A percentile compares a stretch with the other conserved stretches of the same genome.
phyloP scores from a whole-genome alignment of 164 flowering plant species.

The Echeveria elegans region DNA sequence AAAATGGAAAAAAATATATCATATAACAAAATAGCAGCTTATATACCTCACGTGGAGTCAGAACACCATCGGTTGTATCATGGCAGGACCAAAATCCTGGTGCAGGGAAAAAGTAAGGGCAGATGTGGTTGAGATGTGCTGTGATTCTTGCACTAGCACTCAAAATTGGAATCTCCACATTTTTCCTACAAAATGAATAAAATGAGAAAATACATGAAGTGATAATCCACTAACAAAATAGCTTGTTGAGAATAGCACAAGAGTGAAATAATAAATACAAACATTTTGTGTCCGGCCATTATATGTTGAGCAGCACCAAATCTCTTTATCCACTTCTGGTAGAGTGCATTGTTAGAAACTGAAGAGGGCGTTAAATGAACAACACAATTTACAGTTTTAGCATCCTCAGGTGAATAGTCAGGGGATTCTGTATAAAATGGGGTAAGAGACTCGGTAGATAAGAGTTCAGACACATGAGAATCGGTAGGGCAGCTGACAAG shows the following conservation, averaged over 20 bases:
- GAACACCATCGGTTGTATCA: conserved; percentile 18
- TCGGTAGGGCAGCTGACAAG: conserved; percentile 85
- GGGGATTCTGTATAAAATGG: conserved; percentile 39
- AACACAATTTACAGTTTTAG: conserved; percentile 61
- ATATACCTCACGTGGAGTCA: conserved; percentile 42
- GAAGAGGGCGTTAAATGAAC: conserved; percentile 77
- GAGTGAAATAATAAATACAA: conserved; percentile 6
- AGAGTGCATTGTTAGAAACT: conserved; percentile 31
- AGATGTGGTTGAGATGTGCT: conserved; percentile 72
- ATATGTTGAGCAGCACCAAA: conserved; percentile 81
- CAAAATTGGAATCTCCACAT: conserved; percentile 73
- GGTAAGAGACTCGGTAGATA: conserved; percentile 40
- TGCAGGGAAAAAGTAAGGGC: conserved; percentile 89
- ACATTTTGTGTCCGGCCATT: conserved; percentile 93
- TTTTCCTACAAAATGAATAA: conserved; percentile 45
- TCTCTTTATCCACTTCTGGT: conserved; percentile 80
- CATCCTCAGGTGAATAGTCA: conserved; percentile 14
- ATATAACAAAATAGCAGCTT: not conserved
- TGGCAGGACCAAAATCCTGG: conserved; percentile 63
- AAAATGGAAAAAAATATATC: not conserved
- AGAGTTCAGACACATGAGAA: conserved; percentile 50
- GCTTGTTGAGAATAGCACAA: not conserved
- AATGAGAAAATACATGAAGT: not conserved
- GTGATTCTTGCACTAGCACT: conserved; percentile 78
- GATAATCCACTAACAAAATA: not conserved